These are phyloP conservation scores for Lactarius tabidus DNA, from an alignment of 768 basidiomycete genomes.

Conservation along the genomic window DNA sequence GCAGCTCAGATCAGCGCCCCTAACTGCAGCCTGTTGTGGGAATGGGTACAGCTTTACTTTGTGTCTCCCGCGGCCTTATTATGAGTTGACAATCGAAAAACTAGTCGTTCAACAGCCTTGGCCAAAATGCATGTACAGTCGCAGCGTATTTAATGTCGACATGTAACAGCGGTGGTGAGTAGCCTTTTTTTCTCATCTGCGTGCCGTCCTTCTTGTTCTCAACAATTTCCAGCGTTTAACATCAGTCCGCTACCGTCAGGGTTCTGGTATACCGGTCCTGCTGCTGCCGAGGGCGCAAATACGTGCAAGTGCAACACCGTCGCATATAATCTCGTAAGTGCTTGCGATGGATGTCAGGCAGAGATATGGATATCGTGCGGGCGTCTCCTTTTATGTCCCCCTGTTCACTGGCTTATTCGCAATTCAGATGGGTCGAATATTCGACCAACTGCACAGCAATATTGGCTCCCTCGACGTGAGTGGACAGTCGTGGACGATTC, in stretches of 20 bases:
- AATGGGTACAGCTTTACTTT: conserved; percentile 3
- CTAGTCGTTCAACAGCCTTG: conserved; percentile 11
- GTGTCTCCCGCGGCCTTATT: background rate
- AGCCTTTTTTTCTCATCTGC: background rate
- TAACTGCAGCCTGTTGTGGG: background rate
- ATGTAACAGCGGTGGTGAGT: conserved; percentile 14
- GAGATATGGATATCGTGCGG: background rate
- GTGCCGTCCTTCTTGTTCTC: background rate
- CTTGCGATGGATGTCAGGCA: too few relatives aligned
- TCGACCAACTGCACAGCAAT: background rate
- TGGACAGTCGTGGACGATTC: background rate
- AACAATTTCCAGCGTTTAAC: conserved; percentile 3
- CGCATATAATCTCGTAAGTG: too few relatives aligned
- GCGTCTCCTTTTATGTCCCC: too few relatives aligned
- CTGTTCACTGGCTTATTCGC: background rate
- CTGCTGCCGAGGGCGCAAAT: background rate
- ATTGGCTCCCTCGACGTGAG: conserved; percentile 7
- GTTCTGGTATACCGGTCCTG: conserved; percentile 1
- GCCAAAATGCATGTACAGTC: conserved; percentile 11
- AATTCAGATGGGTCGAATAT: conserved; percentile 5
- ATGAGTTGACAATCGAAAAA: background rate
- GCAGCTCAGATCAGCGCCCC: conserved; percentile 8
- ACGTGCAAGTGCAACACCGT: too few relatives aligned
- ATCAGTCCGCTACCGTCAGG: background rate
- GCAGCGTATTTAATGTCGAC: conserved; percentile 12